Evolutionary conservation across 805 yeast genomes (phyloP), one percentile per base, ranked within the genome.

Genomic region (Kluyveromyces aestuarii): DNA sequence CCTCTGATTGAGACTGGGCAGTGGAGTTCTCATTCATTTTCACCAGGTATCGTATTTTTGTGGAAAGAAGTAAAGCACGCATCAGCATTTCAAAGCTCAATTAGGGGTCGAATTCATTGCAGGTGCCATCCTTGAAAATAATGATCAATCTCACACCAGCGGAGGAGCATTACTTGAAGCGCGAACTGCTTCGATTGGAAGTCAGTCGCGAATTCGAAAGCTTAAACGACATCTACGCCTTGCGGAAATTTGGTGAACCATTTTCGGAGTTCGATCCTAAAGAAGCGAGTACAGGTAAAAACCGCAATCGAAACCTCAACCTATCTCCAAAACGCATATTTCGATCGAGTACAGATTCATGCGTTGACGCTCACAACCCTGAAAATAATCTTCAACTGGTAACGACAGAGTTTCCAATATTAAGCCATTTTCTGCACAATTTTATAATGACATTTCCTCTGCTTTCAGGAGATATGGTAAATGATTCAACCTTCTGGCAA

Each of bases 81-180:
- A 10, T 11, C 8, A 30, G 11, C 14, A 30, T 11, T 30, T 30
- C 14, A 13, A 11, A 30, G 35, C 35, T 13, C 14, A 2, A 30
- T 30, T 30, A 11, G 3, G 3, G 11, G 35, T 10, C 35, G 7
- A 5, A 13, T 13, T 10, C 7, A 30, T 30, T 13, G 4, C 14
- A 30, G 11, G 14, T 30, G 11, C 14, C 35, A 11, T 30, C 35
- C 35, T 30, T 13, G 14, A 8, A 13, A 30, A 30, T 13, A 30
- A 40, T 40, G 43, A 16, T 40, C 27, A 39, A 40, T 6, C 42
- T 49, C 16, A 33, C 45, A 13, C 79, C 90, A 2, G 72, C 77
- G 0, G 87, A 90, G 62, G 96, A 88, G 65, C 97, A 91, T 60
- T 86, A 84, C 63, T 73, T 93, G 47, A 91, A 91, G 65, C 80